These are phyloP conservation scores for Starmerella stellata DNA, from an alignment of 805 yeast genomes.

Conservation along the genomic window DNA sequence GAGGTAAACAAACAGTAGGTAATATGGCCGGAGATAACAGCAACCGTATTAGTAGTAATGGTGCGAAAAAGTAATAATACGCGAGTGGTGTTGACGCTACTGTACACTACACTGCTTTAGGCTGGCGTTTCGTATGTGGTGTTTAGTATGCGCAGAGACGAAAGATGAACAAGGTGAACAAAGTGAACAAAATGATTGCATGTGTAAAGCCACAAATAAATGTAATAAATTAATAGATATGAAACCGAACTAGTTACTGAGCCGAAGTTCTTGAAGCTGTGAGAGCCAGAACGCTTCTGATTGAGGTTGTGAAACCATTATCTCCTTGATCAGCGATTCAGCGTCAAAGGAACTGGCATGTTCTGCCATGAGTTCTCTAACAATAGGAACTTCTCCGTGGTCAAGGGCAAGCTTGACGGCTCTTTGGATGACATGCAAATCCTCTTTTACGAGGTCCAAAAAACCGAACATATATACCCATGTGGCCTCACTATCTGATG, in stretches of 20 bases:
- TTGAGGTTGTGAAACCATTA: neutral
- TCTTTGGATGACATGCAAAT: neutral
- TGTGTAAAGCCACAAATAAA: no score
- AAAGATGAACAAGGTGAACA: no score
- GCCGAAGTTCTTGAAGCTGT: neutral
- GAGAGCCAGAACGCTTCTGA: neutral
- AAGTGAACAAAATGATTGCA: no score
- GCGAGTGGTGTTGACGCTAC: no score
- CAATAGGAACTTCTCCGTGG: slow-evolving; percentile 4
- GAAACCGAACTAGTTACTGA: neutral
- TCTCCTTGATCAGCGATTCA: neutral
- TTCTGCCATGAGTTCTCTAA: slow-evolving; percentile 10
- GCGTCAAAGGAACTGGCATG: neutral
- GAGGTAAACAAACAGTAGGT: no score
- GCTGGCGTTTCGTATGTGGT: no score
- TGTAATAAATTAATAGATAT: no score
- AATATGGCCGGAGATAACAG: no score
- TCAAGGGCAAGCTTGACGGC: slow-evolving; percentile 4
- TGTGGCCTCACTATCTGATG: slow-evolving; percentile 67
- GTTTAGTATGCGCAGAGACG: no score
- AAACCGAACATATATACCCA: slow-evolving; percentile 73
- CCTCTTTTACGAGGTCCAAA: neutral
- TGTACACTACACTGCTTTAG: no score
- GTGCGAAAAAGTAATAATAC: no score
- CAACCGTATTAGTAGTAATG: no score